Conservation (phyloP, 2,329 filamentous ascomycete genomes). For the Diaporthe australafricana region DNA sequence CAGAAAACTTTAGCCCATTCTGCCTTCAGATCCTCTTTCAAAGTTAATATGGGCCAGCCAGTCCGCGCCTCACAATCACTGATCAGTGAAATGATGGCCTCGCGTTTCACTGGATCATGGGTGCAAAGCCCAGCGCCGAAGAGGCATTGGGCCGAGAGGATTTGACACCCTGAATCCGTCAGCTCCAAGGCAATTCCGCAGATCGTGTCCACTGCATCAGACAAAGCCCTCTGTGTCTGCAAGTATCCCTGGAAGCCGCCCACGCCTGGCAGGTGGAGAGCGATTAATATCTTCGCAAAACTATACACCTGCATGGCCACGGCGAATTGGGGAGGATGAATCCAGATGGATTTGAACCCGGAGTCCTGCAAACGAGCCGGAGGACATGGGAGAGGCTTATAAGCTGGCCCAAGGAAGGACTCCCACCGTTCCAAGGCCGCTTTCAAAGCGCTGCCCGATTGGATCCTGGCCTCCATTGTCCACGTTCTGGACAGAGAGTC, state of each 20-base stretch:
- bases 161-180: conserved; percentile 52
- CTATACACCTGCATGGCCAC: conserved; percentile 62
- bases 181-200: conserved; percentile 61
- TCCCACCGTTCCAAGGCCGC: conserved; percentile 46
- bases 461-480: conserved; percentile 31
- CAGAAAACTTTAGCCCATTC: conserved; percentile 44
- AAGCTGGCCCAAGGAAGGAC: conserved; percentile 50
- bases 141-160: conserved; percentile 57
- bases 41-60: conserved; percentile 52
- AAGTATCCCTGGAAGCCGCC: conserved; percentile 59
- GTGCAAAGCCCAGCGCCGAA: conserved; percentile 57
- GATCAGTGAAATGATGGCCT: conserved; percentile 52
- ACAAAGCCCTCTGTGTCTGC: conserved; percentile 54
- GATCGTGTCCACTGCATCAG: conserved; percentile 59
- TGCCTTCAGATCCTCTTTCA: conserved; percentile 45
- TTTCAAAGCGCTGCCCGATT: conserved; percentile 40
- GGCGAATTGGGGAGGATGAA: conserved; percentile 59
- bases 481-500: conserved; percentile 27
- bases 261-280: conserved; percentile 63
- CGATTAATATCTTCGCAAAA: conserved; percentile 63
- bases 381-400: conserved; percentile 52
- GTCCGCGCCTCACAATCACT: conserved; percentile 50
- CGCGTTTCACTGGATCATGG: conserved; percentile 50
- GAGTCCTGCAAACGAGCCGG: conserved; percentile 37
- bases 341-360: conserved; percentile 61